phyloP scores from a whole-genome alignment of 2,329 filamentous ascomycete species.

The Fusarium acutatum region DNA sequence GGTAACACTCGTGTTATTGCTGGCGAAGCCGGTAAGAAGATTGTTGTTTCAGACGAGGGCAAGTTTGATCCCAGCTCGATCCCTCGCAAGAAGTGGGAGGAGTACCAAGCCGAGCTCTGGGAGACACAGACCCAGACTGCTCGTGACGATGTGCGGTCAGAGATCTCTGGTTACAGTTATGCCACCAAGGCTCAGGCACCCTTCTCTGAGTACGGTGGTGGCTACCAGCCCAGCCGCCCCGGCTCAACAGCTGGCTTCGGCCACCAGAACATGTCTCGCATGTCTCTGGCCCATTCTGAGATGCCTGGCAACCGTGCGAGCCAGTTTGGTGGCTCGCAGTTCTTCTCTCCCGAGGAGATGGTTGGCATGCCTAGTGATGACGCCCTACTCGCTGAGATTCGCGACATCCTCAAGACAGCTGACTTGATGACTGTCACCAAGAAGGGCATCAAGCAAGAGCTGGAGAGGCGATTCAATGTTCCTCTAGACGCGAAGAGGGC shows the following conservation, averaged over 20 bases:
- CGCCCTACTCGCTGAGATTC: conserved; percentile 88
- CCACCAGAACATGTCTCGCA: conserved; percentile 65
- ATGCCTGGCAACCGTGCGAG: conserved; percentile 67
- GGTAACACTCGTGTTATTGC: conserved; percentile 98
- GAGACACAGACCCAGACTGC: conserved; percentile 89
- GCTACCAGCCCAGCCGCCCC: conserved; percentile 66
- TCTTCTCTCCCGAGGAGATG: conserved; percentile 72
- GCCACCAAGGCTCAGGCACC: conserved; percentile 80
- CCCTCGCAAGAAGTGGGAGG: conserved; percentile 98
- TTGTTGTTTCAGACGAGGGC: conserved; percentile 95
- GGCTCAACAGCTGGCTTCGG: conserved; percentile 61
- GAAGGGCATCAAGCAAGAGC: conserved; percentile 94
- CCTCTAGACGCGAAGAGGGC: conserved; percentile 86
- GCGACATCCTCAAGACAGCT: conserved; percentile 88
- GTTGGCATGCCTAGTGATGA: conserved; percentile 86
- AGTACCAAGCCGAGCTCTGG: conserved; percentile 98
- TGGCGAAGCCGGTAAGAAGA: conserved; percentile 90
- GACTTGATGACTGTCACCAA: conserved; percentile 99
- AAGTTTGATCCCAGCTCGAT: conserved; percentile 95
- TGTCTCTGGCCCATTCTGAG: conserved; percentile 83
- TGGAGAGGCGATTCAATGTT: conserved; percentile 90
- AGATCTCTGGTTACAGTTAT: conserved; percentile 93
- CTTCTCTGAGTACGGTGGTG: conserved; percentile 77
- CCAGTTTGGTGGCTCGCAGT: conserved; percentile 67
- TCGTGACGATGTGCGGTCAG: conserved; percentile 83